These are phyloP conservation scores for Corniculantispora saksenae DNA, from an alignment of 2,329 filamentous ascomycete genomes.

Conservation along the genomic window DNA sequence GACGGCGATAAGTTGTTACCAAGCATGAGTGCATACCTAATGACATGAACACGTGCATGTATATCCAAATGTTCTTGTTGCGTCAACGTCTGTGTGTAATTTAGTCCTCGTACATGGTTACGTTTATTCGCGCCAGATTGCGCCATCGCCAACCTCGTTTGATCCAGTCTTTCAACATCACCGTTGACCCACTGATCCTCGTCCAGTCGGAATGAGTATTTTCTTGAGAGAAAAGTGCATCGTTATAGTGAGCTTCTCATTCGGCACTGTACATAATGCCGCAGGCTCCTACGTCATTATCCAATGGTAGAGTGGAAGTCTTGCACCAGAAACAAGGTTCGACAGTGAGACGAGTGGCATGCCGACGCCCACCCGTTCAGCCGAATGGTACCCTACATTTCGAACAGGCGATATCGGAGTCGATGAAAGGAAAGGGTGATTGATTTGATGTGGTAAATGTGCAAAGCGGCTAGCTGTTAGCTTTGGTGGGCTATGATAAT, in stretches of 20 bases:
- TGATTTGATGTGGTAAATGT: no score
- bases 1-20: neutral
- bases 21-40: neutral
- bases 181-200: neutral
- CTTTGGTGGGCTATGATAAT: no score
- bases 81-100: neutral
- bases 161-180: neutral
- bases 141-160: neutral
- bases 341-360: no score
- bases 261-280: neutral
- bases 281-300: neutral
- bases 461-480: no score
- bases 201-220: neutral
- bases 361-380: no score
- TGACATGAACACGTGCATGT: neutral
- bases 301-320: no score
- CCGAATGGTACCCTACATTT: no score
- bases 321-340: no score
- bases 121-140: conserved; percentile 13
- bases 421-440: no score
- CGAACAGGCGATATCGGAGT: no score
- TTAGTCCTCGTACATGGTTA: neutral
- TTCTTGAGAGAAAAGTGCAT: neutral
- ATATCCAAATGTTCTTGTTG: neutral
- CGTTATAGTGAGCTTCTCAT: neutral